A percentile compares a stretch with the other conserved stretches of the same genome.
Evolutionary conservation across 2,329 filamentous ascomycete genomes (phyloP).

Genomic region (Fusarium tupiense): DNA sequence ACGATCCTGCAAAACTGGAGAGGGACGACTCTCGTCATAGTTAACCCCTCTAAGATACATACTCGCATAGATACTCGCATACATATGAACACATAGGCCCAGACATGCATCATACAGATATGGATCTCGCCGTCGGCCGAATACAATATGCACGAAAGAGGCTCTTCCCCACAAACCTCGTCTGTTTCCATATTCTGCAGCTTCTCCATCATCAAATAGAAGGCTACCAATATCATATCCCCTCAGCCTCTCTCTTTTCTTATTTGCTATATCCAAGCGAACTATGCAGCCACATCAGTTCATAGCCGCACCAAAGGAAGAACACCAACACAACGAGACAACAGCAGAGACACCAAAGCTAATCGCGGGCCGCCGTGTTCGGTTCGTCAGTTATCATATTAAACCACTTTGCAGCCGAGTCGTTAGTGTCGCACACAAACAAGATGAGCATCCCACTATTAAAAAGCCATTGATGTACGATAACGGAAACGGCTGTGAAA

Average conservation of each 20-base stretch:
- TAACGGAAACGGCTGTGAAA: neutral
- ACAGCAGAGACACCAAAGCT: neutral
- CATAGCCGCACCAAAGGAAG: neutral
- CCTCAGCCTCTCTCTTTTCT: neutral
- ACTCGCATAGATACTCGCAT: neutral
- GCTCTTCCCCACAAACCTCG: conserved; percentile 5
- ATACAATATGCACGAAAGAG: conserved; percentile 3
- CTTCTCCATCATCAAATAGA: neutral
- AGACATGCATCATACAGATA: neutral
- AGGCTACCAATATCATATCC: neutral
- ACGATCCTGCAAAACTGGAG: neutral
- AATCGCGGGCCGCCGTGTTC: neutral
- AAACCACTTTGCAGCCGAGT: neutral
- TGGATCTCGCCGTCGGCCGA: conserved; percentile 8
- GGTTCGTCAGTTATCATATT: conserved; percentile 3
- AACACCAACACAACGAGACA: neutral
- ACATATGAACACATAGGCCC: neutral
- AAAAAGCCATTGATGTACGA: neutral
- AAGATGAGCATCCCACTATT: neutral
- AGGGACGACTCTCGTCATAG: neutral
- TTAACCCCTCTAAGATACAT: neutral
- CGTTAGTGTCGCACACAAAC: neutral
- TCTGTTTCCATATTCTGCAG: neutral
- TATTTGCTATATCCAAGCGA: neutral
- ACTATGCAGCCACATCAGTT: conserved; percentile 2